A percentile compares a stretch with the other conserved stretches of the same genome.
phyloP scores from a whole-genome alignment of 2,329 filamentous ascomycete species.

The Curvularia lunata region DNA sequence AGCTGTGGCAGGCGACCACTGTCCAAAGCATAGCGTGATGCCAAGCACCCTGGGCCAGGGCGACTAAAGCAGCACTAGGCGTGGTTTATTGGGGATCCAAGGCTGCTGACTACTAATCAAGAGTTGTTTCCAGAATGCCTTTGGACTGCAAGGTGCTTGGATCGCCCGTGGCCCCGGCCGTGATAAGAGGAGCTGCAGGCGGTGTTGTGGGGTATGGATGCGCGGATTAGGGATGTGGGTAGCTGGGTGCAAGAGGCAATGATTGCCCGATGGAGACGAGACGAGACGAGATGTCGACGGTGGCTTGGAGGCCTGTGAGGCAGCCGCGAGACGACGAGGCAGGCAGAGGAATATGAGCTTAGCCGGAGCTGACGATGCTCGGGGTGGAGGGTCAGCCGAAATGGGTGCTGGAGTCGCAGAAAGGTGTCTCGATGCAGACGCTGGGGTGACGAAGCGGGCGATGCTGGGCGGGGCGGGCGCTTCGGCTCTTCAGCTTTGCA shows the following conservation, averaged over 20 bases:
- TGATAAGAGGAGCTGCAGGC: not conserved
- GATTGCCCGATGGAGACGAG: not conserved
- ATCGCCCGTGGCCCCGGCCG: slow-evolving; percentile 2
- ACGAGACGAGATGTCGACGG: no score
- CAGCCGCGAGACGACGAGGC: not conserved
- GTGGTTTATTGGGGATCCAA: not conserved
- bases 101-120: not conserved
- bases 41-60: not conserved
- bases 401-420: not conserved
- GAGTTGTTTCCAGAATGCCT: not conserved
- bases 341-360: not conserved
- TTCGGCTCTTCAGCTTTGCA: not conserved
- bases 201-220: not conserved
- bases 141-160: not conserved
- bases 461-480: not conserved
- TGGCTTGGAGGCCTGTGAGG: not conserved
- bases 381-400: not conserved
- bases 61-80: not conserved
- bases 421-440: not conserved
- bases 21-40: not conserved
- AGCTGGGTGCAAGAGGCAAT: not conserved
- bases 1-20: not conserved
- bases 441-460: not conserved
- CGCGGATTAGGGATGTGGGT: not conserved
- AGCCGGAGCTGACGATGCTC: no score